phyloP scores from a whole-genome alignment of 352 stramenopile species.

The Hyphochytrium catenoides region DNA sequence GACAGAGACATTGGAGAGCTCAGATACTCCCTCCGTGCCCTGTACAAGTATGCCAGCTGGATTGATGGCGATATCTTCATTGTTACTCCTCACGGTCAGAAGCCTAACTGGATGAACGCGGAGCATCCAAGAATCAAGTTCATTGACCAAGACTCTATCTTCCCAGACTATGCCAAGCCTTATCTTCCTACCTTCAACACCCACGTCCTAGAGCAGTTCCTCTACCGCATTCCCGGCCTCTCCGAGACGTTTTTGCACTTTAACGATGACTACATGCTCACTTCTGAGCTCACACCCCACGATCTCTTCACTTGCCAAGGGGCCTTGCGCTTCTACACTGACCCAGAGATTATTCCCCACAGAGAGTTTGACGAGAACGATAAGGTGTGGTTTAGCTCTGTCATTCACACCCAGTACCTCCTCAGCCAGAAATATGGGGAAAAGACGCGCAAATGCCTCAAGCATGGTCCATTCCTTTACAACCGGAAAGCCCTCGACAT shows the following conservation, averaged over 20 bases:
- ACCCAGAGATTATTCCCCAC: conserved; percentile 57
- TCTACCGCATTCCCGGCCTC: conserved; percentile 6
- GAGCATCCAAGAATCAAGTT: conserved; percentile 33
- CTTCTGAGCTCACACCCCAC: conserved; percentile 2
- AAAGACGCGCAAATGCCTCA: conserved; percentile 58
- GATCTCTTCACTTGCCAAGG: conserved; percentile 21
- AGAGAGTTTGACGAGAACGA: conserved; percentile 23
- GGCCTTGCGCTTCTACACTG: conserved; percentile 32
- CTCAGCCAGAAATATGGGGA: conserved; percentile 40
- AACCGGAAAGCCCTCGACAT: conserved; percentile 32
- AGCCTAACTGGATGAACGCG: conserved; percentile 43
- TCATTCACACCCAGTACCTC: conserved; percentile 40
- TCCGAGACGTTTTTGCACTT: conserved; percentile 6
- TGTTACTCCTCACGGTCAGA: conserved; percentile 44
- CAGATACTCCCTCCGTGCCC: conserved; percentile 51
- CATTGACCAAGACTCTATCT: conserved; percentile 43
- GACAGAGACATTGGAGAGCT: conserved; percentile 61
- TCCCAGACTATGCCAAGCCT: conserved; percentile 20
- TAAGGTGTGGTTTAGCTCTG: conserved; percentile 42
- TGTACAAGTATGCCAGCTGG: conserved; percentile 48
- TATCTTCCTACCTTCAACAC: conserved; percentile 40
- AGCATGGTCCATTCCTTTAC: conserved; percentile 58
- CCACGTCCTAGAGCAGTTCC: conserved; percentile 13
- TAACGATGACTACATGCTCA: conserved; percentile 7
- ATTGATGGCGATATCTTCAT: conserved; percentile 53